Evolutionary conservation across 768 basidiomycete genomes (phyloP), one percentile per base, ranked within the genome.

Genomic region (Podaxis sp.): DNA sequence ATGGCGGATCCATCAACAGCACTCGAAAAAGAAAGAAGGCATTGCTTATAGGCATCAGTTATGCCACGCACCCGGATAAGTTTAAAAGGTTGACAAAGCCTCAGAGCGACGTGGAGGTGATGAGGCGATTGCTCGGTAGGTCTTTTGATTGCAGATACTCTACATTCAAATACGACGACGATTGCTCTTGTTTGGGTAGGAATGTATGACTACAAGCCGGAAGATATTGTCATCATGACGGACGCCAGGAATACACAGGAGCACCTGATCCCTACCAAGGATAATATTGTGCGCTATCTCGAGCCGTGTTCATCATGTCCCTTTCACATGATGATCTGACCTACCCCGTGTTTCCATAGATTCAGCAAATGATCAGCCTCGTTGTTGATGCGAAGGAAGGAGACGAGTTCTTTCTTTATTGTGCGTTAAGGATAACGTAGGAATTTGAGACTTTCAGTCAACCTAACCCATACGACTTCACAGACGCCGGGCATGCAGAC

Each of bases 41-140:
- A 1, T 49, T 68, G n/a, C 55, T 68, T 15, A 66, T 68, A 17
- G 67, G 61, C 5, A 63, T 66, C 15, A 60, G 36, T n/a, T 66
- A 66, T 25, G 13, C 46, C 38, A 13, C 12, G 5, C 13, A n/a
- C 4, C 17, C 43, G 8, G 15, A 15, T 47, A 56, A 9, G 50
- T 3, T 57, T 4, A 27, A 15, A 49, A 58, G n/a, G 54, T 8
- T 57, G 12, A 27, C 22, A 22, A 29, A 50, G 2, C 52, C 67
- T 0, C 52, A 53, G 2, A 29, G 29, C 27, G 67, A 66, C 15
- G 66, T 64, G 1, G 25, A 38, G 8, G 43, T 25, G 13, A 41
- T 66, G 19, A 46, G 55, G 22, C 13, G 53, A 5, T 40, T 68
- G 12, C 29, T 68, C 2, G 53, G 65, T 68, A 43, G n/a, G 66